Evolutionary conservation across 1,284 basidiomycete genomes (phyloP).

Genomic region (Puccinia polysora): DNA sequence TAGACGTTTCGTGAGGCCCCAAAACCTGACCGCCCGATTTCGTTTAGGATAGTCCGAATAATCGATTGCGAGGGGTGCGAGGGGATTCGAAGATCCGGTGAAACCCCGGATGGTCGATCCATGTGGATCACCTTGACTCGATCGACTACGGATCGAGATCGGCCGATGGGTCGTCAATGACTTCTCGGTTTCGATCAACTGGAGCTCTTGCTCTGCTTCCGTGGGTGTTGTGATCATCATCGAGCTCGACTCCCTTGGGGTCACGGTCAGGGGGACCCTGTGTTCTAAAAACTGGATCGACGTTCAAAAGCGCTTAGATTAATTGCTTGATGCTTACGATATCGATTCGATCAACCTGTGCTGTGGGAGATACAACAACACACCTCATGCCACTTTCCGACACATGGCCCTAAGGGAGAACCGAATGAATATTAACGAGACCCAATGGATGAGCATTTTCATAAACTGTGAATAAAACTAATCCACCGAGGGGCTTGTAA

Average conservation of each 20-base stretch:
- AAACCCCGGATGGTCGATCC: background rate
- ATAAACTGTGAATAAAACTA: no score
- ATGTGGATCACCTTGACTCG: background rate
- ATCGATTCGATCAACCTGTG: background rate
- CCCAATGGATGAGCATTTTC: no score
- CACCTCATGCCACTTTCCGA: constrained; percentile 40
- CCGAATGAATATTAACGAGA: background rate
- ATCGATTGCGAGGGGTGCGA: background rate
- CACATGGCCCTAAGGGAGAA: constrained; percentile 24
- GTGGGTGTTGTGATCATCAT: background rate
- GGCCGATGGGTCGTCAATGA: constrained; percentile 5
- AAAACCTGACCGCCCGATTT: background rate
- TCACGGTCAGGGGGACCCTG: constrained; percentile 1
- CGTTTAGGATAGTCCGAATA: background rate
- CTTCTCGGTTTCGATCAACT: constrained; percentile 22
- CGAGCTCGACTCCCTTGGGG: background rate
- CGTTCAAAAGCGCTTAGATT: no score
- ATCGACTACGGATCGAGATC: constrained; percentile 14
- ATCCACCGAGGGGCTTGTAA: background rate
- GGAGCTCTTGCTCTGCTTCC: background rate
- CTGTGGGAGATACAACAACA: background rate
- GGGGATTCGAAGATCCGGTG: background rate
- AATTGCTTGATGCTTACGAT: background rate
- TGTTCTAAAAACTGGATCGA: constrained; percentile 29
- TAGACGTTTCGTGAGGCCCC: constrained; percentile 11